Conservation (phyloP, 2,329 filamentous ascomycete genomes). For the Pyrenochaeta sp. region DNA sequence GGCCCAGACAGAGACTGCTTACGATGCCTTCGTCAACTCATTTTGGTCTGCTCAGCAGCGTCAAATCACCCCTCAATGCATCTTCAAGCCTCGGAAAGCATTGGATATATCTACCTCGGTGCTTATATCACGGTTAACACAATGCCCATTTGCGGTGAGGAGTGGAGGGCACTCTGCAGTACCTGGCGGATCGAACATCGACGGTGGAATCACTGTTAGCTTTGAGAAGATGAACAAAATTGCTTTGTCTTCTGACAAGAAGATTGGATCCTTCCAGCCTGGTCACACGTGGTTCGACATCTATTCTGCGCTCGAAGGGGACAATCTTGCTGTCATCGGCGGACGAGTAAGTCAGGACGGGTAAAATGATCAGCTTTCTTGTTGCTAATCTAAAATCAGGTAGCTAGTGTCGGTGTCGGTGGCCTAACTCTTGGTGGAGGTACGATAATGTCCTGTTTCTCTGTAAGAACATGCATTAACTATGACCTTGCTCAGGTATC, state of each 20-base stretch:
- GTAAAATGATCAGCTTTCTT: not conserved
- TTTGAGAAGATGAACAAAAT: slow-evolving; percentile 46
- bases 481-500: slow-evolving; percentile 17
- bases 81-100: slow-evolving; percentile 25
- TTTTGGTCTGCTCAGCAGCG: slow-evolving; percentile 28
- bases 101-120: slow-evolving; percentile 22
- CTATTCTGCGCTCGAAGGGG: slow-evolving; percentile 36
- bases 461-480: not conserved
- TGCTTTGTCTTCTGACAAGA: slow-evolving; percentile 31
- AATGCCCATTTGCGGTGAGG: slow-evolving; percentile 53
- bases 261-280: slow-evolving; percentile 38
- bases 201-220: slow-evolving; percentile 55
- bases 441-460: not conserved
- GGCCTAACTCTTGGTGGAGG: slow-evolving; percentile 38
- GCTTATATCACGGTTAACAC: slow-evolving; percentile 23
- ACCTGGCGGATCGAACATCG: slow-evolving; percentile 52
- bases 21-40: slow-evolving; percentile 22
- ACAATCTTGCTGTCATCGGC: slow-evolving; percentile 37
- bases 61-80: slow-evolving; percentile 19
- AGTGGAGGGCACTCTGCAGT: slow-evolving; percentile 55
- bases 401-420: slow-evolving; percentile 30
- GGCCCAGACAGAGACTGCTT: slow-evolving; percentile 18
- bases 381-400: slow-evolving; percentile 1
- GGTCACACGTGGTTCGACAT: slow-evolving; percentile 50
- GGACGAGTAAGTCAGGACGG: slow-evolving; percentile 30